Evolutionary conservation across 2,329 filamentous ascomycete species (phyloP).

Genomic region (Epichloe brachyelytri): DNA sequence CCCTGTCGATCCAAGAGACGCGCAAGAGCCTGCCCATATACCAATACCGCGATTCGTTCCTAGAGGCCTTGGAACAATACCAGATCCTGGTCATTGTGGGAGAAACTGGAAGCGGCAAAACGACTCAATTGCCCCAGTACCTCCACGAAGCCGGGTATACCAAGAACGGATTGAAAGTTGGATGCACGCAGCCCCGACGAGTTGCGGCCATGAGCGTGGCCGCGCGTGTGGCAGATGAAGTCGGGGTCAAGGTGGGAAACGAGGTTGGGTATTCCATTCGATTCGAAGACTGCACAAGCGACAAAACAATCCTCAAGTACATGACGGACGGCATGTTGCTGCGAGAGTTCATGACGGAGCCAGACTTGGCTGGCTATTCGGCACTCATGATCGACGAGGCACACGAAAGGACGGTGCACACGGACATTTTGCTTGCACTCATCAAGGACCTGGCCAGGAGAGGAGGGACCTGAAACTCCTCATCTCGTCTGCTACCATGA

Average conservation of each 20-base stretch:
- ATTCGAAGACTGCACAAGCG: slow-evolving; percentile 83
- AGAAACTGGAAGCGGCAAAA: slow-evolving; percentile 92
- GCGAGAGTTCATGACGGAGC: slow-evolving; percentile 80
- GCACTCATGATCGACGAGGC: slow-evolving; percentile 95
- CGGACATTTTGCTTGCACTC: slow-evolving; percentile 78
- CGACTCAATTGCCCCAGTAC: slow-evolving; percentile 89
- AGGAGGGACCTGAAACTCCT: slow-evolving; percentile 78
- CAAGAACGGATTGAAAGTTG: slow-evolving; percentile 70
- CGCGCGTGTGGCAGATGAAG: slow-evolving; percentile 88
- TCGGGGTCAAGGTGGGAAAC: slow-evolving; percentile 77
- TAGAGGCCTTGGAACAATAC: slow-evolving; percentile 73
- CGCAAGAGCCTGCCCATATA: slow-evolving; percentile 85
- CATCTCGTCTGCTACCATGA: slow-evolving; percentile 89
- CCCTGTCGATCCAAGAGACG: slow-evolving; percentile 79
- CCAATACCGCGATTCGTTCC: slow-evolving; percentile 70
- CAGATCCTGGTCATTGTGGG: slow-evolving; percentile 88
- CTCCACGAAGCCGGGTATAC: slow-evolving; percentile 85
- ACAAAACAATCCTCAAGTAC: slow-evolving; percentile 87
- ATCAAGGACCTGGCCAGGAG: slow-evolving; percentile 79
- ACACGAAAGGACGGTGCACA: slow-evolving; percentile 84
- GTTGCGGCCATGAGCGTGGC: slow-evolving; percentile 97
- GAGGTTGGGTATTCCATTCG: slow-evolving; percentile 92
- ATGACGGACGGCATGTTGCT: slow-evolving; percentile 96
- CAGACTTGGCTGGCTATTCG: slow-evolving; percentile 69
- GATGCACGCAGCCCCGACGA: slow-evolving; percentile 86